These are phyloP conservation scores for Chenopodium quinoa DNA, from an alignment of 148 eudicot species.

Conservation along the genomic window DNA sequence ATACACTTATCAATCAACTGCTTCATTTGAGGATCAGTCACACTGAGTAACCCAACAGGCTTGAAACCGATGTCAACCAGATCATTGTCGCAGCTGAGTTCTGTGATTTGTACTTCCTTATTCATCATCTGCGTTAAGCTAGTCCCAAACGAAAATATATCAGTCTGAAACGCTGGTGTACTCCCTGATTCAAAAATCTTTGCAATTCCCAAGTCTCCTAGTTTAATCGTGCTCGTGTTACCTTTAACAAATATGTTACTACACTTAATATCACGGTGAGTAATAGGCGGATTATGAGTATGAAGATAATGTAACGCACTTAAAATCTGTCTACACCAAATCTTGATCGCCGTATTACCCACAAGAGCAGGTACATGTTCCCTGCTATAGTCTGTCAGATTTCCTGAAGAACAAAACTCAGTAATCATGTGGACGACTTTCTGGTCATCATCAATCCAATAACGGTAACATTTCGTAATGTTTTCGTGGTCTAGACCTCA, in stretches of 20 bases:
- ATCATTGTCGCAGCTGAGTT: too few relatives aligned
- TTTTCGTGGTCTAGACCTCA: constrained; percentile 23
- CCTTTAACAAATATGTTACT: too few relatives aligned
- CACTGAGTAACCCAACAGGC: too few relatives aligned
- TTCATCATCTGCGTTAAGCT: too few relatives aligned
- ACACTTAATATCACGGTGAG: not conserved
- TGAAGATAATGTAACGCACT: not conserved
- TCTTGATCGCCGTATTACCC: not conserved
- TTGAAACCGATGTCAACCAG: too few relatives aligned
- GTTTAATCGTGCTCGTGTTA: too few relatives aligned
- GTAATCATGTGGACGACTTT: not conserved
- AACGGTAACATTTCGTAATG: not conserved
- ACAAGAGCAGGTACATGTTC: not conserved
- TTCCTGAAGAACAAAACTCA: not conserved
- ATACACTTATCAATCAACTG: not conserved
- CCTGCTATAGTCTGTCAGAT: not conserved
- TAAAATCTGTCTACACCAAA: not conserved
- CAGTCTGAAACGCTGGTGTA: too few relatives aligned
- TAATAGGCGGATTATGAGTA: not conserved
- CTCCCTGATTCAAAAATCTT: too few relatives aligned
- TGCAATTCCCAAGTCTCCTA: too few relatives aligned
- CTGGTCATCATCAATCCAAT: not conserved
- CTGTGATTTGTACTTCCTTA: too few relatives aligned
- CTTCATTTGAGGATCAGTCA: not conserved
- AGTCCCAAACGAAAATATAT: too few relatives aligned